Conservation (phyloP, 805 yeast genomes). For the Barnettozyma siamensis region DNA sequence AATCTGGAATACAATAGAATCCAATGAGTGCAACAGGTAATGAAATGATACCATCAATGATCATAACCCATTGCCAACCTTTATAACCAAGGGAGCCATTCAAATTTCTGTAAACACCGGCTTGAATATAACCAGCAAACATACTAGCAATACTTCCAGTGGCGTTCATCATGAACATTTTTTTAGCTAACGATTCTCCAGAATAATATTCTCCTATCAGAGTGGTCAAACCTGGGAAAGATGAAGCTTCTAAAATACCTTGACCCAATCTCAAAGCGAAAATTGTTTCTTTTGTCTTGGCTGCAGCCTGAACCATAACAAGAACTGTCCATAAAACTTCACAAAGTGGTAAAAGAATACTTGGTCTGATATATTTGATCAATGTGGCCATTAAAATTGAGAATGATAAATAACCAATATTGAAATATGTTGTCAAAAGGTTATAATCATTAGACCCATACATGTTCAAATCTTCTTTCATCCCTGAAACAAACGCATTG, state of each 20-base stretch:
- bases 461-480: conserved; percentile 50
- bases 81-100: conserved; percentile 33
- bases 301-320: conserved; percentile 8
- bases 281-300: conserved; percentile 2
- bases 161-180: conserved; percentile 12
- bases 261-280: conserved; percentile 10
- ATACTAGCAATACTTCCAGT: conserved; percentile 8
- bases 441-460: conserved; percentile 50
- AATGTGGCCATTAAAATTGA: conserved; percentile 2
- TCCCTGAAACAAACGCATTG: conserved; percentile 60
- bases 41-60: conserved; percentile 41
- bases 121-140: conserved; percentile 36
- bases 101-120: conserved; percentile 34
- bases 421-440: conserved; percentile 8
- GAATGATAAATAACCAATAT: conserved; percentile 11
- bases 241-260: conserved; percentile 11
- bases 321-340: conserved; percentile 12
- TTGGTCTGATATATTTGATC: conserved; percentile 6
- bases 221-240: conserved; percentile 10
- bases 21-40: conserved; percentile 44
- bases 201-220: conserved; percentile 11
- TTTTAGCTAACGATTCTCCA: conserved; percentile 6
- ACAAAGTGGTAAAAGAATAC: conserved; percentile 7
- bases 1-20: conserved; percentile 41
- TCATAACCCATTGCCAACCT: conserved; percentile 48